phyloP scores from a whole-genome alignment of 192 early-diverging fungal genomes.

The Hyaloraphidium curvatum region DNA sequence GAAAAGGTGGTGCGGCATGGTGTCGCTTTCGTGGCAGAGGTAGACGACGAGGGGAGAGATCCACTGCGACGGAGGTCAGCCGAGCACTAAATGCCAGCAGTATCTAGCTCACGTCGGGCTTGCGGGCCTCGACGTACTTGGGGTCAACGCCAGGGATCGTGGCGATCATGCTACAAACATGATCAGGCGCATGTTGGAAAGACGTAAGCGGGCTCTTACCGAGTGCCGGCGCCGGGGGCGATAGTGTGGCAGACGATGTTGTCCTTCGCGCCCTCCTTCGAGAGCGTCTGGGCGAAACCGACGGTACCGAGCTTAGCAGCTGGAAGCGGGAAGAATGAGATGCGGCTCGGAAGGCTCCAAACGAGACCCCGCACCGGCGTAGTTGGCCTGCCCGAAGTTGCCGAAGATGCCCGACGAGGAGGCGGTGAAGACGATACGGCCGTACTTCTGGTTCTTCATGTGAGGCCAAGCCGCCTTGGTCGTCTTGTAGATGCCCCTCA shows the following conservation, averaged over 20 bases:
- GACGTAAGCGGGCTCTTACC: too few relatives aligned
- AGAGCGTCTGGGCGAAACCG: not conserved
- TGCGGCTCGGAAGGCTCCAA: too few relatives aligned
- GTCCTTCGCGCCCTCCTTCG: constrained; percentile 2
- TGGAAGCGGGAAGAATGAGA: too few relatives aligned
- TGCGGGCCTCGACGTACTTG: constrained; percentile 65
- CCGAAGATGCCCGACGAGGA: not conserved
- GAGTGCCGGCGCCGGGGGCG: not conserved
- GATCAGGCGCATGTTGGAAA: too few relatives aligned
- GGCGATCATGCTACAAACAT: constrained; percentile 93
- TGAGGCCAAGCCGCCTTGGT: constrained; percentile 8
- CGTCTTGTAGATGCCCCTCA: constrained; percentile 69
- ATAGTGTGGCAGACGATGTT: not conserved
- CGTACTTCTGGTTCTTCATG: constrained; percentile 7
- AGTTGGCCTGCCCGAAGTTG: not conserved
- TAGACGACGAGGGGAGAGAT: constrained; percentile 30
- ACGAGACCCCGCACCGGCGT: too few relatives aligned
- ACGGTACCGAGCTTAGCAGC: too few relatives aligned
- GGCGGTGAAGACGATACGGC: constrained; percentile 6
- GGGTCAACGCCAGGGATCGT: constrained; percentile 81
- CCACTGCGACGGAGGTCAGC: constrained; percentile 96
- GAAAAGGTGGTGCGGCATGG: not conserved
- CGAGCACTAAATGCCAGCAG: too few relatives aligned
- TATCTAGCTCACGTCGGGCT: constrained; percentile 76
- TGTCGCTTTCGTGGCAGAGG: constrained; percentile 5